Conservation (phyloP, 2,329 filamentous ascomycete genomes). For the Xylariaceae sp. region DNA sequence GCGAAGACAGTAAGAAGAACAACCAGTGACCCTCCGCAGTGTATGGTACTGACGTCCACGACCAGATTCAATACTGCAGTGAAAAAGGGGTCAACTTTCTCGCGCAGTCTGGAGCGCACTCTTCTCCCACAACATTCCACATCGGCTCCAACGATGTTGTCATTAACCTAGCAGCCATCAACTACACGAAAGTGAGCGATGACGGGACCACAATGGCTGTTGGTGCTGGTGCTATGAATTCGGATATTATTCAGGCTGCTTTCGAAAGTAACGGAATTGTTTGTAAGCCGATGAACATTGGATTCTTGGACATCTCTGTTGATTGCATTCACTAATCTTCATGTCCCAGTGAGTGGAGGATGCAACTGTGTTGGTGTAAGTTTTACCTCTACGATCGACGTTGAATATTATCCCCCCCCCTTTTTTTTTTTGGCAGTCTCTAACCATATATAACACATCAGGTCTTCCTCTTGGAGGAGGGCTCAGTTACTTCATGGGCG, state of each 20-base stretch:
- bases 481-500: not conserved
- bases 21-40: too few species aligned
- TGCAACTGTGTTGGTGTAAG: slow-evolving; percentile 2
- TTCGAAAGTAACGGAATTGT: not conserved
- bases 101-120: not conserved
- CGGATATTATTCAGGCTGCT: not conserved
- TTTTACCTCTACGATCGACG: too few species aligned
- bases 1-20: not conserved
- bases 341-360: not conserved
- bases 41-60: too few species aligned
- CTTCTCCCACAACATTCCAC: not conserved
- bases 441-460: not conserved
- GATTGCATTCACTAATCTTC: not conserved
- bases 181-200: not conserved
- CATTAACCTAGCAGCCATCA: not conserved
- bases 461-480: slow-evolving; percentile 1
- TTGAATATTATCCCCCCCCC: not conserved
- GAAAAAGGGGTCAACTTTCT: not conserved
- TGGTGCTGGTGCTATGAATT: not conserved
- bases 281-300: too few species aligned
- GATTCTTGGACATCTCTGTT: too few species aligned
- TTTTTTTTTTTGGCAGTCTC: not conserved
- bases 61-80: not conserved
- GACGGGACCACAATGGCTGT: not conserved
- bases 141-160: not conserved